Evolutionary conservation across 768 basidiomycete species (phyloP).

Genomic region (Amanita molliuscula): DNA sequence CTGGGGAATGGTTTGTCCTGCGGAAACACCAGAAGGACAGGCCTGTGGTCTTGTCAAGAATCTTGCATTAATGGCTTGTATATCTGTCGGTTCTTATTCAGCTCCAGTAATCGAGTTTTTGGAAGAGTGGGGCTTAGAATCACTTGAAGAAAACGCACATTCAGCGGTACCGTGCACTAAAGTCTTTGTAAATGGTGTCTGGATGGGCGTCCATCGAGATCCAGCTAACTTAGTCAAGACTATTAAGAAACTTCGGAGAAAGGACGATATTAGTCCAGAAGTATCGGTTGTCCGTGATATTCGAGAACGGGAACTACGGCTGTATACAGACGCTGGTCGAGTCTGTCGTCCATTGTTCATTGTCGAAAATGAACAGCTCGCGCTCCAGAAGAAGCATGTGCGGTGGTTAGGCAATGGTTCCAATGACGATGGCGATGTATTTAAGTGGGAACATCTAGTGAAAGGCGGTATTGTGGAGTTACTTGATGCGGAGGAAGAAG

Average conservation of each 20-base stretch:
- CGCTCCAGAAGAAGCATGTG: slow-evolving; percentile 78
- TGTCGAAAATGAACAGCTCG: slow-evolving; percentile 83
- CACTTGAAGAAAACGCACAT: slow-evolving; percentile 87
- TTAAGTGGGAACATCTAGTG: slow-evolving; percentile 79
- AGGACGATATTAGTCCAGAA: slow-evolving; percentile 92
- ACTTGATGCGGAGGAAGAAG: slow-evolving; percentile 97
- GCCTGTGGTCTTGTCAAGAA: slow-evolving; percentile 99
- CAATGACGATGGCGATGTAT: slow-evolving; percentile 53
- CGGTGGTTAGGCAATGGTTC: slow-evolving; percentile 51
- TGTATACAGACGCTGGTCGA: slow-evolving; percentile 95
- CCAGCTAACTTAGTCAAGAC: slow-evolving; percentile 88
- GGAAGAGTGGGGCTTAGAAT: slow-evolving; percentile 97
- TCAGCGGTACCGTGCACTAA: slow-evolving; percentile 81
- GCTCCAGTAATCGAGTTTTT: slow-evolving; percentile 96
- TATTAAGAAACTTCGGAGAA: slow-evolving; percentile 83
- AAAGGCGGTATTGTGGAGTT: slow-evolving; percentile 87
- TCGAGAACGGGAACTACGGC: slow-evolving; percentile 84
- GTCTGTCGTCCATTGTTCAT: slow-evolving; percentile 97
- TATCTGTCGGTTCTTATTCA: slow-evolving; percentile 93
- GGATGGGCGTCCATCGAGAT: slow-evolving; percentile 98
- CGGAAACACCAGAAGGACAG: slow-evolving; percentile 98
- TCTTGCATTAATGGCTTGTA: slow-evolving; percentile 93
- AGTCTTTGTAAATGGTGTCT: slow-evolving; percentile 98
- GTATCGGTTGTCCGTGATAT: slow-evolving; percentile 98
- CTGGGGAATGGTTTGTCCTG: slow-evolving; percentile 99